A percentile compares a stretch with the other conserved stretches of the same genome.
Conservation (phyloP, 202 grass and related monocot species). For the Setaria italica region DNA sequence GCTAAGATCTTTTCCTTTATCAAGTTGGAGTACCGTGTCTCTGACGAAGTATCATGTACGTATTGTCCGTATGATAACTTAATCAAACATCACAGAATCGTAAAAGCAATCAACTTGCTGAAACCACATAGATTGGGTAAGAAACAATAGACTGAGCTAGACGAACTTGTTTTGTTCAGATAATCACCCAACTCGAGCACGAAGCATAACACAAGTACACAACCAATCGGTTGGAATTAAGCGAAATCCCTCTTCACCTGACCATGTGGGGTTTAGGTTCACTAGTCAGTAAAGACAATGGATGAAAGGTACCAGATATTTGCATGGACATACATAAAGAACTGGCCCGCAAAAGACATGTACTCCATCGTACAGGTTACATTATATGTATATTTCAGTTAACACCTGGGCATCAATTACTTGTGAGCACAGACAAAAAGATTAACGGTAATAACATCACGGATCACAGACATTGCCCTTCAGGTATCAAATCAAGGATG, state of each 20-base stretch:
- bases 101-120: neutral
- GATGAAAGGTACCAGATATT: neutral
- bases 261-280: neutral
- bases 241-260: too few species aligned
- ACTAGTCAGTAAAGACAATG: neutral
- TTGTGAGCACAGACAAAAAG: neutral
- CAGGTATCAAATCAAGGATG: neutral
- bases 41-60: neutral
- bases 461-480: neutral
- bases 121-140: neutral
- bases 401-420: neutral
- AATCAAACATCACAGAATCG: neutral
- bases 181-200: neutral
- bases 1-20: neutral
- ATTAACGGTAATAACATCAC: neutral
- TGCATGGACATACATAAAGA: neutral
- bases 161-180: neutral
- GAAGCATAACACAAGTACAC: neutral
- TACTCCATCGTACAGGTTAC: neutral
- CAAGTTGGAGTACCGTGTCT: neutral
- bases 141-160: neutral
- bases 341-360: neutral
- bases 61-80: neutral
- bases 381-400: neutral
- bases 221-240: too few species aligned